phyloP scores from a whole-genome alignment of 176 grass and related monocot species.

The Carex myosuroides region DNA sequence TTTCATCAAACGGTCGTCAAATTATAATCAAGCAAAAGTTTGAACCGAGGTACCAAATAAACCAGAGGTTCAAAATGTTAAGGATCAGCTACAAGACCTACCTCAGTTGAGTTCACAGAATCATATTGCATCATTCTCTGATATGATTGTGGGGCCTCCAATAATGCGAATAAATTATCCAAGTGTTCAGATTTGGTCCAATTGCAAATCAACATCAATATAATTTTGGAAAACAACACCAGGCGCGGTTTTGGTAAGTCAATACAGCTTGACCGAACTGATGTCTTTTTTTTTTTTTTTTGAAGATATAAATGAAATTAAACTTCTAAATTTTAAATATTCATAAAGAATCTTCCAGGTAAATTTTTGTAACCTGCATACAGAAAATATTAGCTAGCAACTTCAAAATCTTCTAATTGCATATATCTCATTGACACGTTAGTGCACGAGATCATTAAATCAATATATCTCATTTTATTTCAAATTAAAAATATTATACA shows the following conservation, averaged over 20 bases:
- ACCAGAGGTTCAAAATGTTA: background rate
- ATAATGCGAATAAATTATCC: background rate
- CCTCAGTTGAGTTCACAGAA: background rate
- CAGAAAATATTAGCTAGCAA: background rate
- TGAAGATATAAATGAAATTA: too few species aligned
- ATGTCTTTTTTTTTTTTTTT: background rate
- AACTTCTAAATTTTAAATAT: too few species aligned
- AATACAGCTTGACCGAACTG: background rate
- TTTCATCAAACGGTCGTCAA: too few species aligned
- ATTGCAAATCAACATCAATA: background rate
- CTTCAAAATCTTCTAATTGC: too few species aligned
- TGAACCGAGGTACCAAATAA: background rate
- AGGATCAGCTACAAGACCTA: background rate
- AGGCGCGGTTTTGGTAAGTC: background rate
- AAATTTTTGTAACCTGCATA: too few species aligned
- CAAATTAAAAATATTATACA: too few species aligned
- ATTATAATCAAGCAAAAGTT: background rate
- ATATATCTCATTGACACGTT: too few species aligned
- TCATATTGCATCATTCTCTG: background rate
- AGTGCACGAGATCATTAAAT: too few species aligned
- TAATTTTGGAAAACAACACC: background rate
- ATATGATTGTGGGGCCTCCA: background rate
- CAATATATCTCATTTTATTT: too few species aligned
- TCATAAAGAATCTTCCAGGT: too few species aligned
- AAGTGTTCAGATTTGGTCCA: background rate